Evolutionary conservation across 345 rosid genomes (phyloP), one percentile per base, ranked within the genome.

Genomic region (Euphorbia tirucalli): DNA sequence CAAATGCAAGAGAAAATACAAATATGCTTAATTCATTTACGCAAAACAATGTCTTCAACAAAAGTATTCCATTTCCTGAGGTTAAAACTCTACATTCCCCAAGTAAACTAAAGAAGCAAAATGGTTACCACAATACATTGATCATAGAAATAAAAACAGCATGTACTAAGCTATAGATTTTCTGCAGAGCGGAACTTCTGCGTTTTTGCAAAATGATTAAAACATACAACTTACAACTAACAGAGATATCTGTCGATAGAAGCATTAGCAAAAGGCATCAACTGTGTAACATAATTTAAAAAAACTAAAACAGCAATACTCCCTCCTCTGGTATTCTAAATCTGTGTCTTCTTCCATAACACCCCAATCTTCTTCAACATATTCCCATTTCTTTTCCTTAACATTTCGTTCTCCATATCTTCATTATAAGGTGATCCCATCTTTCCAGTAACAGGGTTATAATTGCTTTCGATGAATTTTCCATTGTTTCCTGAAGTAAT

Each of bases 291-390:
- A 48, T 22, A 18, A 15, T 9, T 8, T 27, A n/a, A 21, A 11
- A 14, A 66, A 46, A 16, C 14, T 7, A 41, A n/a, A 48, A 6
- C 18, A 22, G 25, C 24, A 65, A 41, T 14, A 13, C 16, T 6
- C 55, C 22, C 15, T 39, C 69, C 55, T 44, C 11, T 16, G 13
- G 35, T 25, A 46, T 46, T 44, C 63, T 63, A 84, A 75, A 86
- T 83, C 65, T 89, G 95, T 65, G 88, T 88, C 78, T 88, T 96
- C 90, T 89, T 96, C 87, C 97, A 87, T 49, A 96, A 71, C 30
- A 87, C 97, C 28, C 97, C 97, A 4, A 93, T 84, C 83, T 86
- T 96, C 88, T 87, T 90, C 76, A 96, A 75, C 94, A 96, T 84
- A 82, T 89, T 92, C 61, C 88, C 90, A 59, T 93, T 93, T 75